phyloP scores from a whole-genome alignment of 2,329 filamentous ascomycete species.

The Incumbomyces lentus region DNA sequence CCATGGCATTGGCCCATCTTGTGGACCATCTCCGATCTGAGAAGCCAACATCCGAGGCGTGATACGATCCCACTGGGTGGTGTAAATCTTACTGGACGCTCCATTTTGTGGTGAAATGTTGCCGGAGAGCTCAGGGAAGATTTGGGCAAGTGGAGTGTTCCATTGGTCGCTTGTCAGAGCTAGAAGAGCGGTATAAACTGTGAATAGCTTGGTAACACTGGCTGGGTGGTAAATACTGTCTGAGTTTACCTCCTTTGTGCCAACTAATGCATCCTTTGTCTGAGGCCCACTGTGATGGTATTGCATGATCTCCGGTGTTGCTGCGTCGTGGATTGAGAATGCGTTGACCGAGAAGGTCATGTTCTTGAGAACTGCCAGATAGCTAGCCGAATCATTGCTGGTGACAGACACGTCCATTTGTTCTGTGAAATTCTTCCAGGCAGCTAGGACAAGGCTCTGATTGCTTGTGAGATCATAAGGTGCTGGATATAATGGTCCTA shows the following conservation, averaged over 20 bases:
- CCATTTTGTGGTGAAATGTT: slow-evolving; percentile 16
- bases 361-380: slow-evolving; percentile 19
- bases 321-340: slow-evolving; percentile 30
- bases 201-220: slow-evolving; percentile 32
- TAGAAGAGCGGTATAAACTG: slow-evolving; percentile 27
- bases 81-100: not conserved
- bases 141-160: slow-evolving; percentile 31
- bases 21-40: slow-evolving; percentile 26
- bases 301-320: slow-evolving; percentile 16
- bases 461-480: slow-evolving; percentile 27
- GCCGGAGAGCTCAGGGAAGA: slow-evolving; percentile 29
- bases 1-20: too few species aligned
- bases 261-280: slow-evolving; percentile 2
- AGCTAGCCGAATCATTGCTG: not conserved
- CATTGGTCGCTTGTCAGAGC: slow-evolving; percentile 26
- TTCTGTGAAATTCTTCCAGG: slow-evolving; percentile 28
- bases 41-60: slow-evolving; percentile 37
- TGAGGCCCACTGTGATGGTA: slow-evolving; percentile 4
- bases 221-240: slow-evolving; percentile 24
- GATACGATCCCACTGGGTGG: slow-evolving; percentile 38
- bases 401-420: slow-evolving; percentile 8
- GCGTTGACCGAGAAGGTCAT: slow-evolving; percentile 32
- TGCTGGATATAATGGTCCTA: slow-evolving; percentile 27
- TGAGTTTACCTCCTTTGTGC: slow-evolving; percentile 10
- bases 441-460: slow-evolving; percentile 24